Conservation (phyloP, 2,329 filamentous ascomycete species). For the Ophiognomonia clavigignenti-juglandacearum region DNA sequence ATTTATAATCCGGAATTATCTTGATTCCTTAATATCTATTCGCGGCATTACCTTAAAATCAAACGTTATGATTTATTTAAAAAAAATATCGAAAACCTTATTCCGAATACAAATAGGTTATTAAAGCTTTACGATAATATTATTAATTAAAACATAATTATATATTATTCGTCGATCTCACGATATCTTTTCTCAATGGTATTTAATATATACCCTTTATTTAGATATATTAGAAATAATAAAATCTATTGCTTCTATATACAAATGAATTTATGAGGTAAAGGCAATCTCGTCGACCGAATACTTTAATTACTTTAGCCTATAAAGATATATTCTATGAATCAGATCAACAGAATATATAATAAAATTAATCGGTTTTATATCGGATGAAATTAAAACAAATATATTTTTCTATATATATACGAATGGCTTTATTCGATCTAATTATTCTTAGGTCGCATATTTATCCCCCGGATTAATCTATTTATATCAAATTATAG, state of each 20-base stretch:
- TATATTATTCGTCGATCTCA: not conserved
- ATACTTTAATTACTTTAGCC: not conserved
- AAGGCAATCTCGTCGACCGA: not conserved
- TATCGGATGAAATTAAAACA: too few species aligned
- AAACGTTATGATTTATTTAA: not conserved
- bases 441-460: too few species aligned
- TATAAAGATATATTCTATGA: too few species aligned
- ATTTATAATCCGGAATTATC: not conserved
- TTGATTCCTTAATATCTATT: not conserved
- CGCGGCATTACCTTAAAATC: not conserved
- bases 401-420: too few species aligned
- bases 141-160: not conserved
- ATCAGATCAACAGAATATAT: too few species aligned
- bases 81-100: not conserved
- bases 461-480: too few species aligned
- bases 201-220: not conserved
- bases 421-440: too few species aligned
- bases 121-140: not conserved
- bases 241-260: not conserved
- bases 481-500: too few species aligned
- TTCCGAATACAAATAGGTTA: not conserved
- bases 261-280: not conserved
- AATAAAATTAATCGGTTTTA: too few species aligned
- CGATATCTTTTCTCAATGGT: not conserved
- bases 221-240: not conserved